Conservation (phyloP, 805 yeast species). For the Candida palmyrensis region DNA sequence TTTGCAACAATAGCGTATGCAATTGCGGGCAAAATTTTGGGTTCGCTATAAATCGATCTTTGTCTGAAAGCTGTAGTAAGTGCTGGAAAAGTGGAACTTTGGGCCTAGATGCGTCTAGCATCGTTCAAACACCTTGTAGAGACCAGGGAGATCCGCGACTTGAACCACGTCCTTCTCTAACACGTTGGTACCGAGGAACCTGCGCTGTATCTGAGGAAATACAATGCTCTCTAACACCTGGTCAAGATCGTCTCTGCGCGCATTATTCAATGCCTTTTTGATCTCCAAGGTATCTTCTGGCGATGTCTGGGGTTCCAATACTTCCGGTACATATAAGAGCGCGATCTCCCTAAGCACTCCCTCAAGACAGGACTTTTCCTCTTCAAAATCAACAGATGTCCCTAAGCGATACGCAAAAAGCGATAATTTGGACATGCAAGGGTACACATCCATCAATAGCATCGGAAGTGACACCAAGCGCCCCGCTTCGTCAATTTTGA, state of each 20-base stretch:
- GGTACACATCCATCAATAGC: slow-evolving; percentile 57
- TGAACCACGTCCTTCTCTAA: slow-evolving; percentile 61
- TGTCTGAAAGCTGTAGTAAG: too few relatives aligned
- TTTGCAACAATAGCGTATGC: neutral
- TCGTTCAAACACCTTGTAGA: slow-evolving; percentile 89
- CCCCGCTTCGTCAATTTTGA: slow-evolving; percentile 35
- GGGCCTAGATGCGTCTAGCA: too few relatives aligned
- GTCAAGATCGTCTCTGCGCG: slow-evolving; percentile 19
- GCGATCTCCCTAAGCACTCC: slow-evolving; percentile 69
- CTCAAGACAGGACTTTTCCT: slow-evolving; percentile 64
- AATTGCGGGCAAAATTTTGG: too few relatives aligned
- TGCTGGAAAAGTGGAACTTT: too few relatives aligned
- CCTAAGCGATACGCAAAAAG: slow-evolving; percentile 62
- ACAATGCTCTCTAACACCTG: slow-evolving; percentile 48
- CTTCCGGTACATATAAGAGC: slow-evolving; percentile 64
- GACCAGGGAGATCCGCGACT: slow-evolving; percentile 86
- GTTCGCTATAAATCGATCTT: neutral
- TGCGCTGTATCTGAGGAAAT: slow-evolving; percentile 60
- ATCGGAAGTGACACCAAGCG: slow-evolving; percentile 57
- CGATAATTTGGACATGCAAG: slow-evolving; percentile 61
- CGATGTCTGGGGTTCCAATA: slow-evolving; percentile 11
- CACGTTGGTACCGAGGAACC: slow-evolving; percentile 58
- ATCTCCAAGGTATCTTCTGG: slow-evolving; percentile 10
- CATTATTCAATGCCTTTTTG: slow-evolving; percentile 16
- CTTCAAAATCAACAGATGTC: slow-evolving; percentile 53